Evolutionary conservation across 495 filamentous ascomycete species (phyloP).

Genomic region (Neurospora sp.): DNA sequence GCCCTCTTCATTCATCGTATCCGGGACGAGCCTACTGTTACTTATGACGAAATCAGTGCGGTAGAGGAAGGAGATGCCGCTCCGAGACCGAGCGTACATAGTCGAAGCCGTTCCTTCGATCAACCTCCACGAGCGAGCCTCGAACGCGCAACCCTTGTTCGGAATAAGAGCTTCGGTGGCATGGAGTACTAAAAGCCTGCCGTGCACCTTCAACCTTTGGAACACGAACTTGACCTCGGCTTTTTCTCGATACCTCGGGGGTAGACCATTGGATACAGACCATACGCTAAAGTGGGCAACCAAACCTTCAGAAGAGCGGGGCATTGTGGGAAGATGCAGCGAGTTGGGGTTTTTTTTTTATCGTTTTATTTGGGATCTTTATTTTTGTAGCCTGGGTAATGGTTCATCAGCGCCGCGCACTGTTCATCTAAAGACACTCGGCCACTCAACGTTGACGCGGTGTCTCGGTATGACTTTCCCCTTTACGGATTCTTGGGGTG

Average conservation of each 20-base stretch:
- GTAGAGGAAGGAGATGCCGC: conserved; percentile 31
- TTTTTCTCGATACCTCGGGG: background rate
- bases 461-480: background rate
- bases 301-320: background rate
- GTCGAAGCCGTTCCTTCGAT: conserved; percentile 18
- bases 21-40: conserved; percentile 29
- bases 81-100: conserved; percentile 14
- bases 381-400: background rate
- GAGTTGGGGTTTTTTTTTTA: background rate
- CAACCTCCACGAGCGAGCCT: conserved; percentile 29
- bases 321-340: background rate
- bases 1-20: conserved; percentile 53
- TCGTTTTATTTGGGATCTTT: background rate
- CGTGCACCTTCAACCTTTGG: background rate
- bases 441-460: background rate
- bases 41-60: conserved; percentile 24
- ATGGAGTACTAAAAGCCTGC: conserved; percentile 28
- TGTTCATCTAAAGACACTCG: background rate
- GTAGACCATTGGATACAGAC: background rate
- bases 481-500: background rate
- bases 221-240: background rate
- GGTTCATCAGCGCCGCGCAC: background rate
- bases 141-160: conserved; percentile 32
- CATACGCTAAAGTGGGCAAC: background rate
- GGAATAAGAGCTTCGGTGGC: conserved; percentile 37